Percentiles rank a stretch among this genome's conserved stretches.
phyloP scores from a whole-genome alignment of 306 rosid genomes.

The Gillenia trifoliata region DNA sequence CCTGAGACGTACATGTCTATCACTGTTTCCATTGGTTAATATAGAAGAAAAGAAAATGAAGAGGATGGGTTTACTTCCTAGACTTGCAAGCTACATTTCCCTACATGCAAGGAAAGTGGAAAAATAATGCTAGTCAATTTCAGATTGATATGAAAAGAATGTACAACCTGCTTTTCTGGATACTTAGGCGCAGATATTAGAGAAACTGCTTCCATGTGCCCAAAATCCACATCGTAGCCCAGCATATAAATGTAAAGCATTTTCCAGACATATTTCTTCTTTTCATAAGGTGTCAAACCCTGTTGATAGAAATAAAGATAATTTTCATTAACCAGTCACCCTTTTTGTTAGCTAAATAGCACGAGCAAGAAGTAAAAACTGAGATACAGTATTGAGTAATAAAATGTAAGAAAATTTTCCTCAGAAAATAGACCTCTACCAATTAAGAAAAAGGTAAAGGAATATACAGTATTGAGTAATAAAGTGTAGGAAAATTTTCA shows the following conservation, averaged over 20 bases:
- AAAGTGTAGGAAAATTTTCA: not conserved
- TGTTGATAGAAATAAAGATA: constrained; percentile 33
- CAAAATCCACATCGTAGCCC: constrained; percentile 99
- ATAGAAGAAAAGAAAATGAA: not conserved
- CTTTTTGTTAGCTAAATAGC: not conserved
- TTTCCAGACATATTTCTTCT: constrained; percentile 99
- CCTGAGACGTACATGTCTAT: not conserved
- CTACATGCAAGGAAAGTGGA: not conserved
- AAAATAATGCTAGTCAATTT: not conserved
- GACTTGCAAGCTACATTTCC: not conserved
- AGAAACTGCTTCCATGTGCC: constrained; percentile 99
- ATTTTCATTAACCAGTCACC: not conserved
- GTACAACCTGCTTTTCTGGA: constrained; percentile 93
- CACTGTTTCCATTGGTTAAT: not conserved
- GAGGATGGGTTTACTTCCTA: not conserved
- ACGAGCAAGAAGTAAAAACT: not conserved
- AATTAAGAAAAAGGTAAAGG: not conserved
- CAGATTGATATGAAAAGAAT: not conserved
- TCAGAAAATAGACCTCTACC: not conserved
- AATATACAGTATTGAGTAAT: no score
- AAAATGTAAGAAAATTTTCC: not conserved
- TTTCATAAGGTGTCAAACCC: constrained; percentile 93
- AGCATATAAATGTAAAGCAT: constrained; percentile 96
- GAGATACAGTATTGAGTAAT: not conserved
- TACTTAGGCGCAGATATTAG: constrained; percentile 99